Conservation (phyloP, 1,284 basidiomycete genomes). For the Leucoagaricus sp. region DNA sequence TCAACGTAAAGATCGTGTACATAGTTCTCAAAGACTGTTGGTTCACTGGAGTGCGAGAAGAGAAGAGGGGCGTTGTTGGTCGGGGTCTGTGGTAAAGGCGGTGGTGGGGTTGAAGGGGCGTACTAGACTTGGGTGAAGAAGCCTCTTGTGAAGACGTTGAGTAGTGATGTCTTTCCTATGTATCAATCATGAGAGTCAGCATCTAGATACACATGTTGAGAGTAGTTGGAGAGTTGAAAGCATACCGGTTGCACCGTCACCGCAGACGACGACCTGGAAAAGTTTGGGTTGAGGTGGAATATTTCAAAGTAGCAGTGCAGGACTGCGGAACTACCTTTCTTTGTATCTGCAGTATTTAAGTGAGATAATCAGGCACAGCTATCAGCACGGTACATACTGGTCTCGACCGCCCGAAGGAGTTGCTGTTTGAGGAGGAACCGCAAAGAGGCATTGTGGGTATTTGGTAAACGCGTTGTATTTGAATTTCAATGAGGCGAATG, state of each 20-base stretch:
- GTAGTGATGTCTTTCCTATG: slow-evolving; percentile 75
- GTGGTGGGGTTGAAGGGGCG: slow-evolving; percentile 25
- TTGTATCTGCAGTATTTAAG: slow-evolving; percentile 35
- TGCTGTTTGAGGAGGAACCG: slow-evolving; percentile 46
- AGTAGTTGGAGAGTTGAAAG: slow-evolving; percentile 5
- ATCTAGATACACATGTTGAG: background rate
- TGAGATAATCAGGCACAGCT: slow-evolving; percentile 8
- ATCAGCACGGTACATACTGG: slow-evolving; percentile 39
- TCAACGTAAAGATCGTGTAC: slow-evolving; percentile 91
- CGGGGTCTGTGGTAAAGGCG: background rate
- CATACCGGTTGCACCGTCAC: slow-evolving; percentile 90
- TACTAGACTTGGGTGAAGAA: slow-evolving; percentile 90
- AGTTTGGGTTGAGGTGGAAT: background rate
- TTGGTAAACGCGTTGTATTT: no score
- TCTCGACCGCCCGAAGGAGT: slow-evolving; percentile 52
- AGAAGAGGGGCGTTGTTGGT: slow-evolving; percentile 3
- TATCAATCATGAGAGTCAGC: slow-evolving; percentile 37
- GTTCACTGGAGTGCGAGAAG: slow-evolving; percentile 59
- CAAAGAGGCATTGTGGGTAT: slow-evolving; percentile 48
- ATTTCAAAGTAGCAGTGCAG: background rate
- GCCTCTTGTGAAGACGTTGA: slow-evolving; percentile 84
- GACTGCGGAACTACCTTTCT: slow-evolving; percentile 35
- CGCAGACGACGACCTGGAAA: slow-evolving; percentile 60
- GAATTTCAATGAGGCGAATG: no score
- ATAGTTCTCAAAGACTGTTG: slow-evolving; percentile 92